Evolutionary conservation across 176 grass and related monocot species (phyloP).

Genomic region (Cenchrus purpureus): DNA sequence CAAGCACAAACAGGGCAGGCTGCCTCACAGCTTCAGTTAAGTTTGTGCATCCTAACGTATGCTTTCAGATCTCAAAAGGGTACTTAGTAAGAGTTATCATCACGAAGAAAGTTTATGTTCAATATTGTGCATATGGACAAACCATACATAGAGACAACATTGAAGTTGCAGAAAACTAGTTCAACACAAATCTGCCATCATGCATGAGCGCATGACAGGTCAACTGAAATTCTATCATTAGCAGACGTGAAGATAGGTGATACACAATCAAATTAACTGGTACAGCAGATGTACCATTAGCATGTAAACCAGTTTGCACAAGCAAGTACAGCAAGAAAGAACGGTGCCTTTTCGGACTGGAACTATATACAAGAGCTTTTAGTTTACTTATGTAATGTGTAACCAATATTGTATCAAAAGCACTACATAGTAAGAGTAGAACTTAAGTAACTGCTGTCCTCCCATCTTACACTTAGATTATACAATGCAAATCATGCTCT

Average conservation of each 20-base stretch:
- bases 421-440: background rate
- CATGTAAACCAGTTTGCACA: background rate
- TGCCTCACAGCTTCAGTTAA: no score
- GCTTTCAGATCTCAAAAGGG: background rate
- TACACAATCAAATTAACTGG: background rate
- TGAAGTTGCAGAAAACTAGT: constrained; percentile 16
- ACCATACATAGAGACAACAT: background rate
- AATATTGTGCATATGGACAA: background rate
- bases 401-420: background rate
- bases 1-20: no score
- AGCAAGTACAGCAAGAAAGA: constrained; percentile 24
- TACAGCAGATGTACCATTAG: background rate
- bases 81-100: background rate
- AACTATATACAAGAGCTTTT: background rate
- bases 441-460: background rate
- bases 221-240: background rate
- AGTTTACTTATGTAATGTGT: background rate
- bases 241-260: background rate
- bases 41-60: no score
- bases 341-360: background rate
- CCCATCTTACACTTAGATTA: background rate
- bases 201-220: background rate
- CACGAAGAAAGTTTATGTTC: background rate
- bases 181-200: constrained; percentile 4
- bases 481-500: background rate